Percentiles rank a stretch among this genome's conserved stretches.
phyloP scores from a whole-genome alignment of 305 asterid species.

The Petunia hybrid region DNA sequence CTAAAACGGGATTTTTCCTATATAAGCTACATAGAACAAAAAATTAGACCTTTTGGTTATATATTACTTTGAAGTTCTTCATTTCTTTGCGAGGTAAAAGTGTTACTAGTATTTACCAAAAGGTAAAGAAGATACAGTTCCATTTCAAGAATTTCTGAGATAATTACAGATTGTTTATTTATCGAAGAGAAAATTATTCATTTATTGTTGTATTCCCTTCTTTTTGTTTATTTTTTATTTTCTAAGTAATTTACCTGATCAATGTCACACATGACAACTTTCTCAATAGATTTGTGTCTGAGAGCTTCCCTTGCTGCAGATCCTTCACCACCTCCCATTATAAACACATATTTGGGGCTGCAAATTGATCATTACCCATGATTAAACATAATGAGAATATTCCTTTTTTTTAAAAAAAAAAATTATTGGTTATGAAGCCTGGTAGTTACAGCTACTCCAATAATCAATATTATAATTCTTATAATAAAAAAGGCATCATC shows the following conservation, averaged over 20 bases:
- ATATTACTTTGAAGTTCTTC: too few relatives aligned
- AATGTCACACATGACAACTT: conserved; percentile 93
- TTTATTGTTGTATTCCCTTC: too few relatives aligned
- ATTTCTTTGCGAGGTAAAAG: too few relatives aligned
- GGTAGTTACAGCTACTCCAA: conserved; percentile 5
- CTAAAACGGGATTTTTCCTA: background rate
- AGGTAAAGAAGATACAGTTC: too few relatives aligned
- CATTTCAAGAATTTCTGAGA: too few relatives aligned
- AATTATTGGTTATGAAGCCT: background rate
- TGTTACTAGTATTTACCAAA: too few relatives aligned
- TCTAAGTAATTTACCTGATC: conserved; percentile 64
- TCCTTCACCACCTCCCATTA: conserved; percentile 99
- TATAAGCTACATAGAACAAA: background rate
- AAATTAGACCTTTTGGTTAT: background rate
- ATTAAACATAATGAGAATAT: background rate
- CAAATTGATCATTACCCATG: background rate
- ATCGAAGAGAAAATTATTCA: too few relatives aligned
- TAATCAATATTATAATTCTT: background rate
- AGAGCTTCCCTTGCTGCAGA: conserved; percentile 96
- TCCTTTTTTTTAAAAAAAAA: too few relatives aligned
- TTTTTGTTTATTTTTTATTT: background rate
- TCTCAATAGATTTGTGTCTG: conserved; percentile 69
- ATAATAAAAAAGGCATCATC: background rate
- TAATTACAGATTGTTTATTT: too few relatives aligned
- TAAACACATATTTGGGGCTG: conserved; percentile 80